Percentiles rank a stretch among this genome's conserved stretches.
Conservation (phyloP, 306 rosid species). For the Phaseolus lunatus region DNA sequence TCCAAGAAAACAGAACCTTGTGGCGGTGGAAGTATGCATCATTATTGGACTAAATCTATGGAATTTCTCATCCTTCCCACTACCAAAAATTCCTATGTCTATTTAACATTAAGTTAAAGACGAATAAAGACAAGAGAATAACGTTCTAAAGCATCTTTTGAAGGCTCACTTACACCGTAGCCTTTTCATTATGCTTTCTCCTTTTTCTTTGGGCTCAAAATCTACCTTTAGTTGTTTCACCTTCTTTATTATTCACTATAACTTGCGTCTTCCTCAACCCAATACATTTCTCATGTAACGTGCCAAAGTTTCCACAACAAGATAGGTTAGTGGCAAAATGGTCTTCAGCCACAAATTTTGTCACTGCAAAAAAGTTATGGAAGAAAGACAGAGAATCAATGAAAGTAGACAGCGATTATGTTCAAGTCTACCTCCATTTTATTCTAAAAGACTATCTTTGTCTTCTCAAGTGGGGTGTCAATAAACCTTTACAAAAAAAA, state of each 20-base stretch:
- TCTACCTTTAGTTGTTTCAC: constrained; percentile 46
- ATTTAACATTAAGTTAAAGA: constrained; percentile 20
- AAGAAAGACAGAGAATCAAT: constrained; percentile 49
- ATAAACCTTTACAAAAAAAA: constrained; percentile 21
- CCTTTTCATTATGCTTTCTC: constrained; percentile 53
- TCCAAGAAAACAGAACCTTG: not conserved
- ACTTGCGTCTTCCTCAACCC: constrained; percentile 25
- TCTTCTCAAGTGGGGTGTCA: constrained; percentile 52
- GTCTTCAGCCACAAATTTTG: constrained; percentile 6
- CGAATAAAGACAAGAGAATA: constrained; percentile 61
- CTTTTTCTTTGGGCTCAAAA: constrained; percentile 46
- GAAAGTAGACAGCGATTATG: constrained; percentile 44
- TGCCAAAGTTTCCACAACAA: not conserved
- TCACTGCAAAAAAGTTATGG: constrained; percentile 26
- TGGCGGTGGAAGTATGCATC: not conserved
- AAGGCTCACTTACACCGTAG: constrained; percentile 50
- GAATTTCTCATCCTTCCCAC: constrained; percentile 21
- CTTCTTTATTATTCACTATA: constrained; percentile 10
- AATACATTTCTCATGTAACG: not conserved
- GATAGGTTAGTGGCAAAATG: not conserved
- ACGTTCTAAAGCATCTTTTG: constrained; percentile 59
- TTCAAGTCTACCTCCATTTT: constrained; percentile 8
- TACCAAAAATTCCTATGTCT: constrained; percentile 30
- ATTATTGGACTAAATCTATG: not conserved
- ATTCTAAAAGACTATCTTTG: constrained; percentile 58